These are phyloP conservation scores for Zygoascus tannicola DNA, from an alignment of 805 yeast genomes.

Conservation along the genomic window DNA sequence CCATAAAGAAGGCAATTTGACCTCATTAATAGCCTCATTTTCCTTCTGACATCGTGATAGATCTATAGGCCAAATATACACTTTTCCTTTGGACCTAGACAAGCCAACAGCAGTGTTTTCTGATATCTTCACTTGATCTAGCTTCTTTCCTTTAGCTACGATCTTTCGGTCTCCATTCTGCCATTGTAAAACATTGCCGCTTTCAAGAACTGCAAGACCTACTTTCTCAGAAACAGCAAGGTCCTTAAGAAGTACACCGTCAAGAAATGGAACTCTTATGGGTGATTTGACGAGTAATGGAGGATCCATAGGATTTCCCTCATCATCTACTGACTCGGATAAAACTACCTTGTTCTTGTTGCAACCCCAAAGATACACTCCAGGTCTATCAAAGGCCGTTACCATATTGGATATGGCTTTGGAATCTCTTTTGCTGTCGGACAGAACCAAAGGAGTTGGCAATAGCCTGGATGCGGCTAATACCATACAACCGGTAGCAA, in stretches of 20 bases:
- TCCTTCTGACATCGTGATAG: background rate
- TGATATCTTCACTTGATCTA: constrained; percentile 40
- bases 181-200: constrained; percentile 73
- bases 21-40: background rate
- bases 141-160: constrained; percentile 40
- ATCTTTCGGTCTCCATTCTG: constrained; percentile 25
- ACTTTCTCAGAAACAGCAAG: constrained; percentile 41
- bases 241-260: constrained; percentile 47
- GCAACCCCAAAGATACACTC: constrained; percentile 58
- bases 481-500: background rate
- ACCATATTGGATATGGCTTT: background rate
- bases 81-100: constrained; percentile 30
- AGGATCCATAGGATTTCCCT: constrained; percentile 6
- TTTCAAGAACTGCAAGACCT: constrained; percentile 48
- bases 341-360: constrained; percentile 34
- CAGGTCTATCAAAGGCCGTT: constrained; percentile 32
- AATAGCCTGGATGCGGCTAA: background rate
- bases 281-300: constrained; percentile 39
- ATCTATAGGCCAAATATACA: constrained; percentile 11
- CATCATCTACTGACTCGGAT: constrained; percentile 22
- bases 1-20: constrained; percentile 17
- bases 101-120: constrained; percentile 38
- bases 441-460: constrained; percentile 8
- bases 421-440: constrained; percentile 2
- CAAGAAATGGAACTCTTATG: constrained; percentile 52